Conservation (phyloP, 2,329 filamentous ascomycete species). For the Eurotiales sp. region DNA sequence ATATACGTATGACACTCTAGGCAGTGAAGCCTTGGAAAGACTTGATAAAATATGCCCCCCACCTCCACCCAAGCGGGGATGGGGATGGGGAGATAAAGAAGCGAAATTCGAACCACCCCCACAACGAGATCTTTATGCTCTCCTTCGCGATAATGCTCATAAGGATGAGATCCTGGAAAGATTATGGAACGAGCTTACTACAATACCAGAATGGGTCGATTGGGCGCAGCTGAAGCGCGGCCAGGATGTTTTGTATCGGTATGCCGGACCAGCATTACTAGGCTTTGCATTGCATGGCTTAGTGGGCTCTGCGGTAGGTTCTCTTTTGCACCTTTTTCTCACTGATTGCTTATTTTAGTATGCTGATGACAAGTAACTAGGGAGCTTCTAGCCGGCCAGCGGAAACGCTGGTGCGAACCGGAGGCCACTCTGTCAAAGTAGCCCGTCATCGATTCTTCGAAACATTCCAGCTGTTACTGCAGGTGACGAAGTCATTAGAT, state of each 20-base stretch:
- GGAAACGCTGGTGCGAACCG: conserved; percentile 69
- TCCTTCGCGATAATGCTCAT: conserved; percentile 57
- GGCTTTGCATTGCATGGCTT: conserved; percentile 42
- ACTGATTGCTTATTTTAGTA: no score
- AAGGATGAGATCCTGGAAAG: conserved; percentile 53
- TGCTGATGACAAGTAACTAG: no score
- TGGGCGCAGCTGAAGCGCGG: conserved; percentile 72
- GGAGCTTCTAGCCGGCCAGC: conserved; percentile 67
- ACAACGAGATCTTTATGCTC: conserved; percentile 57
- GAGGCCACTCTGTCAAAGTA: conserved; percentile 67
- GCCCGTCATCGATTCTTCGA: conserved; percentile 65
- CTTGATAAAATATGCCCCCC: no score
- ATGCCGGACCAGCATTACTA: conserved; percentile 42
- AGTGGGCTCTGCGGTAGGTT: conserved; percentile 52
- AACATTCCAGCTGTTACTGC: conserved; percentile 71
- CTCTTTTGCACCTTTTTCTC: no score
- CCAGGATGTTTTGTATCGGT: conserved; percentile 74
- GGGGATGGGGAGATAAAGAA: no score
- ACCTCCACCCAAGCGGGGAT: no score
- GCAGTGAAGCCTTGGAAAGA: no score
- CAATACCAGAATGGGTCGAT: conserved; percentile 70
- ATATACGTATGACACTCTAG: no score
- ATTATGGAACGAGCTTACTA: conserved; percentile 65
- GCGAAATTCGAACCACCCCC: no score
- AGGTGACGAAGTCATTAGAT: conserved; percentile 63